Evolutionary conservation across 441 rosid species (phyloP).

Genomic region (Syzygium syzygioides): DNA sequence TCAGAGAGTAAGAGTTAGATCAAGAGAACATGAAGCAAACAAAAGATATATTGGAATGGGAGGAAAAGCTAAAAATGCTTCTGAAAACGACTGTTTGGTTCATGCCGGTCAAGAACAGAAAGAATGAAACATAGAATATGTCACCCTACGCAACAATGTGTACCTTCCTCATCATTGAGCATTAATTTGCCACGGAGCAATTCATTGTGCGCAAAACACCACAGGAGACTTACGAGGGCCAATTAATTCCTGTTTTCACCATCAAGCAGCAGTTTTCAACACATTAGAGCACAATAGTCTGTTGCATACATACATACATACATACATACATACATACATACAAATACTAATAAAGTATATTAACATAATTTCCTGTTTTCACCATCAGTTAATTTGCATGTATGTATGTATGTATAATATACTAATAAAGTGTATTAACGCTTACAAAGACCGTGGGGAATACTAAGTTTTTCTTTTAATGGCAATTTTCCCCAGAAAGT

Average conservation of each 20-base stretch:
- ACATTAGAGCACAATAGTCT: background rate
- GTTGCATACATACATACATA: too few species aligned
- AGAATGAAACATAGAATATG: background rate
- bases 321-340: too few species aligned
- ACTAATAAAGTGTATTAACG: background rate
- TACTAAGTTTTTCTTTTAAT: background rate
- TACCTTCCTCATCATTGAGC: conserved; percentile 86
- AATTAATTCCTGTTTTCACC: conserved; percentile 77
- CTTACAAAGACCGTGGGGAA: background rate
- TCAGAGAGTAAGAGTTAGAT: background rate
- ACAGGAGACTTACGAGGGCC: conserved; percentile 63
- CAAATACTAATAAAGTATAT: too few species aligned
- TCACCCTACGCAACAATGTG: background rate
- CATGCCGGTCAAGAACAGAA: background rate
- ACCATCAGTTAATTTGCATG: too few species aligned
- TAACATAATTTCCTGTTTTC: too few species aligned
- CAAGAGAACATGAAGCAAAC: background rate
- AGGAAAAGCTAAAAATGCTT: background rate
- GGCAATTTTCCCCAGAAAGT: background rate
- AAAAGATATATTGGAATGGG: background rate
- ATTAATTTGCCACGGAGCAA: conserved; percentile 92
- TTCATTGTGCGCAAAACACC: conserved; percentile 90
- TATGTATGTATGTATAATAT: background rate
- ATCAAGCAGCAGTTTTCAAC: conserved; percentile 19
- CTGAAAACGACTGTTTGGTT: background rate